Conservation (phyloP, 2,329 filamentous ascomycete genomes). For the Pyricularia sp. region DNA sequence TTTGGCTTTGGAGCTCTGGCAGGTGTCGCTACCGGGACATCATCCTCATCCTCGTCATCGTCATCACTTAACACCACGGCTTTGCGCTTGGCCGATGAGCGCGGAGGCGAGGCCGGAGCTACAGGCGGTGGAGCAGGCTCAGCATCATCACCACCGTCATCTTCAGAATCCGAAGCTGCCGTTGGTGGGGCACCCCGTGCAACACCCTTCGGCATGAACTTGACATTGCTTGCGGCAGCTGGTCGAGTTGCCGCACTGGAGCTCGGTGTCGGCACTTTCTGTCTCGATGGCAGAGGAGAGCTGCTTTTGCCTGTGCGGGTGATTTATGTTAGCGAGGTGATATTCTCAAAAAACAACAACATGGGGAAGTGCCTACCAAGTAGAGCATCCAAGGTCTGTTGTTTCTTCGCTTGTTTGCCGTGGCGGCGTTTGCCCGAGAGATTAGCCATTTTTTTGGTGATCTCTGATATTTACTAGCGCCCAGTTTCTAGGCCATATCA, state of each 20-base stretch:
- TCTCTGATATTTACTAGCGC: neutral
- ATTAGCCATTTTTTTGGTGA: neutral
- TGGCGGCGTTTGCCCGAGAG: neutral
- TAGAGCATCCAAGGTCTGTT: slow-evolving; percentile 12
- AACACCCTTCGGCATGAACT: neutral
- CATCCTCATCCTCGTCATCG: neutral
- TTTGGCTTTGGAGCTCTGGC: neutral
- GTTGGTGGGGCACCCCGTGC: neutral
- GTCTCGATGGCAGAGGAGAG: neutral
- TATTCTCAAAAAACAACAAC: neutral
- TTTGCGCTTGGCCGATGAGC: neutral
- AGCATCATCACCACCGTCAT: slow-evolving; percentile 8
- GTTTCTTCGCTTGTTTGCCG: slow-evolving; percentile 4
- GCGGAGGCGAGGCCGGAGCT: neutral
- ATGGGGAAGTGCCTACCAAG: slow-evolving; percentile 8
- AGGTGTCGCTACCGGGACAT: neutral
- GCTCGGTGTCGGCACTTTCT: neutral
- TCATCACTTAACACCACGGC: neutral
- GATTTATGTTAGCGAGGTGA: neutral
- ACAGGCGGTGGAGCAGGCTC: neutral
- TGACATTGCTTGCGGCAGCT: neutral
- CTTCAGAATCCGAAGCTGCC: neutral
- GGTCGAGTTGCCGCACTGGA: neutral
- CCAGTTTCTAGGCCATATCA: neutral
- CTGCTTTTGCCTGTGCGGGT: neutral